These are phyloP conservation scores for Vachellia collinsii DNA, from an alignment of 306 rosid species.

Conservation along the genomic window DNA sequence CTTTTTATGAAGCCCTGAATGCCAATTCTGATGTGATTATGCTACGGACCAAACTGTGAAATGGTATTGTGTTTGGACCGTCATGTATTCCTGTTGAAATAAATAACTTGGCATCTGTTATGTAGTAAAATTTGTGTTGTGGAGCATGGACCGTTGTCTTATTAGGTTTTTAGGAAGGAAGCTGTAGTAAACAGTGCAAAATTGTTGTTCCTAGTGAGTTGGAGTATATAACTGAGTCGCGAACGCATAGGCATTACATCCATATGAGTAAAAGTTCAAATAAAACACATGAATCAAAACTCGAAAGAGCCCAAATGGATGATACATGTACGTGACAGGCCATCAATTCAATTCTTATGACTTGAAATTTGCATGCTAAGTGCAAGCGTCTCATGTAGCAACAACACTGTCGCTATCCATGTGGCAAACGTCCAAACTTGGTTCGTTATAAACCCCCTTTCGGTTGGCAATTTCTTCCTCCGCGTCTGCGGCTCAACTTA, in stretches of 20 bases:
- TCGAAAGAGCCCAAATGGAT: not conserved
- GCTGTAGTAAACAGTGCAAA: not conserved
- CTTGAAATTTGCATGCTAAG: too few species aligned
- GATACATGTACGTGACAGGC: not conserved
- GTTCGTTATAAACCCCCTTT: not conserved
- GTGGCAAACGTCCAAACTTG: not conserved
- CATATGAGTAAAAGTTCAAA: too few species aligned
- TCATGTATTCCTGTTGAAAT: not conserved
- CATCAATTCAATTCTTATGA: too few species aligned
- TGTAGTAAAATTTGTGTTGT: not conserved
- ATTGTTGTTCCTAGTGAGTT: not conserved
- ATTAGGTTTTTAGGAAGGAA: not conserved
- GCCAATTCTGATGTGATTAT: not conserved
- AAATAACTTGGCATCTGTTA: not conserved
- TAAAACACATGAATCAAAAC: not conserved
- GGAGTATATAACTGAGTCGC: too few species aligned
- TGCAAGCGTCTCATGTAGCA: not conserved
- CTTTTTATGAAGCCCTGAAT: not conserved
- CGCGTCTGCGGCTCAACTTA: too few species aligned
- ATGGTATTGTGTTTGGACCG: not conserved
- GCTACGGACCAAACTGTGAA: slow-evolving; percentile 3
- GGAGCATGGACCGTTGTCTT: not conserved
- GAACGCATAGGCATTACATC: not conserved
- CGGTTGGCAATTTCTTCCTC: not conserved
- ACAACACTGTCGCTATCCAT: too few species aligned